Percentiles rank a stretch among this genome's conserved stretches.
Evolutionary conservation across 257 asterid genomes (phyloP).

Genomic region (Pogostemon cablin): DNA sequence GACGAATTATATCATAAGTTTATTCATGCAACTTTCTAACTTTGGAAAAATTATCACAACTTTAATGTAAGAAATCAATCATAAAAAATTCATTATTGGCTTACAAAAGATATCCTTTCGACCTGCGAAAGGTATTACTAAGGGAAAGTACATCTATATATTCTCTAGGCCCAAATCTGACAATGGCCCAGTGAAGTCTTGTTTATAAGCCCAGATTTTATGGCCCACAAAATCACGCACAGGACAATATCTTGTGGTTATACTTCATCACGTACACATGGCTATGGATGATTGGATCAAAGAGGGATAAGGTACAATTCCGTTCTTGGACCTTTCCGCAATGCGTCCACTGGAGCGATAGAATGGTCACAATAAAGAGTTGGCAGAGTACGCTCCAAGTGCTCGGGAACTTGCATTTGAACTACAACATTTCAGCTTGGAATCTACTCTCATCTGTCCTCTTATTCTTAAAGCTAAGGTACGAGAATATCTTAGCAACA

Average conservation of each 20-base stretch:
- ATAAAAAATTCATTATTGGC: no score
- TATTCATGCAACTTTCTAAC: no score
- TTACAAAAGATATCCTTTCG: no score
- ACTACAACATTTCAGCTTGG: constrained; percentile 26
- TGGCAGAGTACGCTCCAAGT: constrained; percentile 20
- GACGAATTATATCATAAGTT: no score
- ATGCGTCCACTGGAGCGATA: background rate
- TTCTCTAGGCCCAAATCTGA: background rate
- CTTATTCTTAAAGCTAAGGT: constrained; percentile 24
- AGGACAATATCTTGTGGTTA: constrained; percentile 29
- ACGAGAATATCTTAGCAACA: constrained; percentile 7
- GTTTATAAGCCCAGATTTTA: constrained; percentile 10
- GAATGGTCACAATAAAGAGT: background rate
- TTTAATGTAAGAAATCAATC: no score
- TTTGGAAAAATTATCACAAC: no score
- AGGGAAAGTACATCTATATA: no score
- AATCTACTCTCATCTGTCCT: constrained; percentile 17
- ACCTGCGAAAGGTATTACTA: no score
- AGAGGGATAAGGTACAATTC: constrained; percentile 45
- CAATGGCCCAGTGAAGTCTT: background rate
- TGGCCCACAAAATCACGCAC: constrained; percentile 25
- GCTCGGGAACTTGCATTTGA: constrained; percentile 34
- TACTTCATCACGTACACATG: constrained; percentile 28
- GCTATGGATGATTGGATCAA: constrained; percentile 29
- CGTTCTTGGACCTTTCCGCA: constrained; percentile 27